A percentile compares a stretch with the other conserved stretches of the same genome.
These are phyloP conservation scores for Botrytis deweyae DNA, from an alignment of 2,329 filamentous ascomycete species.

Conservation along the genomic window DNA sequence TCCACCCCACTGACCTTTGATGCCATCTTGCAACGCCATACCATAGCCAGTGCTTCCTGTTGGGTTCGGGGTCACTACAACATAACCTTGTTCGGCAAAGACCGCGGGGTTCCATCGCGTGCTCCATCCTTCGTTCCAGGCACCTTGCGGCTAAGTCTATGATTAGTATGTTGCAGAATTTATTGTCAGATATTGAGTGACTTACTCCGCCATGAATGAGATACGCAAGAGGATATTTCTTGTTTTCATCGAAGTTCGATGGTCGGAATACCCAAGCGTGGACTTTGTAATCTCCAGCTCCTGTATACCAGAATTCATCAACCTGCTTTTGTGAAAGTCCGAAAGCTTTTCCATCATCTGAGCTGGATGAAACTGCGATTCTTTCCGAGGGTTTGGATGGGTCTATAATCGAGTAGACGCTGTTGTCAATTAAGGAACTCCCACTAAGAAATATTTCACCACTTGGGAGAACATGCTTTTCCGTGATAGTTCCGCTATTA, in stretches of 20 bases:
- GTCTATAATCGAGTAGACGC: constrained; percentile 57
- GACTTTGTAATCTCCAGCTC: constrained; percentile 61
- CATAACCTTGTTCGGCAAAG: constrained; percentile 84
- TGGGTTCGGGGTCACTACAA: constrained; percentile 78
- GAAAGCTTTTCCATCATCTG: constrained; percentile 64
- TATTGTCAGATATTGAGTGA: background rate
- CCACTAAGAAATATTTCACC: constrained; percentile 62
- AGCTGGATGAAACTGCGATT: constrained; percentile 58
- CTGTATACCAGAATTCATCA: constrained; percentile 67
- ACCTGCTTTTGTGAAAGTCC: constrained; percentile 64
- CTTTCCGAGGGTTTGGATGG: constrained; percentile 44
- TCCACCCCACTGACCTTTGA: constrained; percentile 80
- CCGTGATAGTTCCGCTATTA: constrained; percentile 53
- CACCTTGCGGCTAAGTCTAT: constrained; percentile 36
- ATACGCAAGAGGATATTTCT: constrained; percentile 77
- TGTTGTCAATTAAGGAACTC: constrained; percentile 71
- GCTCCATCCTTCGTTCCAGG: constrained; percentile 45
- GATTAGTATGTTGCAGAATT: background rate
- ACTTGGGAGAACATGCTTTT: constrained; percentile 52
- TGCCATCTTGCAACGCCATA: constrained; percentile 72
- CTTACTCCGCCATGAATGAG: constrained; percentile 72
- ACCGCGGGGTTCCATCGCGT: constrained; percentile 84
- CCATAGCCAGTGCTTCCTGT: constrained; percentile 83
- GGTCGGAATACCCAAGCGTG: constrained; percentile 65
- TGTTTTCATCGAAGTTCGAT: constrained; percentile 62